Evolutionary conservation across 306 rosid species (phyloP), one percentile per base, ranked within the genome.

Genomic region (Aeschynomene evenia): DNA sequence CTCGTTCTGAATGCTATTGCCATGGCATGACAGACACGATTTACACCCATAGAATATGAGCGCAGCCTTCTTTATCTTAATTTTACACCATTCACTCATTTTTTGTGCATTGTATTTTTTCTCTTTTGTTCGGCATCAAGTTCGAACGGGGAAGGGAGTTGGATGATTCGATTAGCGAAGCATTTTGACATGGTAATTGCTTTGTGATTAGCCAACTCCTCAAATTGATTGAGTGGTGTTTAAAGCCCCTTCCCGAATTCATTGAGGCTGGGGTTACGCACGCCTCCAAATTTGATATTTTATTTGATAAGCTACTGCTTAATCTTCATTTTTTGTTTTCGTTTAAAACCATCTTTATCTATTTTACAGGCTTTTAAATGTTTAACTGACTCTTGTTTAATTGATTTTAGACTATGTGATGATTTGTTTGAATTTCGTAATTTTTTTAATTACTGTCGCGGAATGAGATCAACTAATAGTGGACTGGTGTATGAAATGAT

Each of bases 21-120:
- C 84, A 85, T 87, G 63, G 97, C 97, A 84, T 94, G 99, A 94
- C 71, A 94, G 97, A 94, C 97, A 80, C 92, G 16, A 77, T 59
- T 58, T 88, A 88, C 99, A 94, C 99, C 99, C 99, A 91, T 91
- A 94, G 99, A 94, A 94, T 91, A 88, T 94, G 99, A 94, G 96
- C 97, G 76, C 15, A 77, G 1, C 54, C 79, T 70, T 19, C 49
- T 46, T 70, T 48, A 9, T 34, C 2, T n/a, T 37, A 1, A 10
- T 56, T 18, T 28, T 9, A 1, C n/a, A 15, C 4, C 0, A 6
- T 19, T n/a, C 0, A 5, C 29, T 14, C 6, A 6, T 34, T 13
- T 10, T 13, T 9, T 26, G n/a, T 13, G 2, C 1, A 1, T 22
- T 21, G 56, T 6, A 0, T 33, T 20, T n/a, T 21, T 0, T 23